Evolutionary conservation across 805 yeast genomes (phyloP).

Genomic region (Sugiyamaella chiloensis): DNA sequence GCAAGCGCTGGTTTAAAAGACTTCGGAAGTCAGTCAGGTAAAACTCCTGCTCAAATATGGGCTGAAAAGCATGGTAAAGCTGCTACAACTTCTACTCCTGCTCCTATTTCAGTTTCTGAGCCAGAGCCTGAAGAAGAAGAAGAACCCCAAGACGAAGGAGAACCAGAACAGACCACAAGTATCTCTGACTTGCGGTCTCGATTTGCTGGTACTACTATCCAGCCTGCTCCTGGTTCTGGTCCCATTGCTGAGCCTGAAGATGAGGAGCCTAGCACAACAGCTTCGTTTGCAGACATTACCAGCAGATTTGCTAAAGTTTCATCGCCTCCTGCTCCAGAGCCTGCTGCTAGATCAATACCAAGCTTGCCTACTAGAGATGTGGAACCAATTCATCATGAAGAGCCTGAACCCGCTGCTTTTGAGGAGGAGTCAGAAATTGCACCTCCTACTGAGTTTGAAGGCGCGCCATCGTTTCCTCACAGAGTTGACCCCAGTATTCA

Average conservation of each 20-base stretch:
- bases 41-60: slow-evolving; percentile 94
- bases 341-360: slow-evolving; percentile 12
- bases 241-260: slow-evolving; percentile 15
- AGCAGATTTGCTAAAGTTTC: slow-evolving; percentile 25
- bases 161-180: slow-evolving; percentile 20
- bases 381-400: slow-evolving; percentile 7
- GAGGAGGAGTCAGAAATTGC: slow-evolving; percentile 12
- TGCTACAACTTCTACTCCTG: slow-evolving; percentile 29
- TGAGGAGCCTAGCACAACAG: slow-evolving; percentile 17
- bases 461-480: slow-evolving; percentile 26
- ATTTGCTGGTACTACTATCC: slow-evolving; percentile 1
- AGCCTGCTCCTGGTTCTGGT: slow-evolving; percentile 4
- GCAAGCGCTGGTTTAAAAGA: slow-evolving; percentile 40
- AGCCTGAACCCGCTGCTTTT: slow-evolving; percentile 24
- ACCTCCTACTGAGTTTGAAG: slow-evolving; percentile 15
- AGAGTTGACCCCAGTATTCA: slow-evolving; percentile 15
- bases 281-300: slow-evolving; percentile 29
- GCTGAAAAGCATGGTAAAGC: slow-evolving; percentile 78
- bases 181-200: slow-evolving; percentile 16
- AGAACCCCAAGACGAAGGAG: slow-evolving; percentile 15
- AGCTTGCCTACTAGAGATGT: slow-evolving; percentile 5
- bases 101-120: slow-evolving; percentile 22
- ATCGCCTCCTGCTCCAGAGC: slow-evolving; percentile 18
- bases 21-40: slow-evolving; percentile 68
- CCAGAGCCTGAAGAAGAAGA: slow-evolving; percentile 17